Percentiles rank a stretch among this genome's conserved stretches.
phyloP scores from a whole-genome alignment of 129 eudicot genomes.

The Glebionis coronaria region DNA sequence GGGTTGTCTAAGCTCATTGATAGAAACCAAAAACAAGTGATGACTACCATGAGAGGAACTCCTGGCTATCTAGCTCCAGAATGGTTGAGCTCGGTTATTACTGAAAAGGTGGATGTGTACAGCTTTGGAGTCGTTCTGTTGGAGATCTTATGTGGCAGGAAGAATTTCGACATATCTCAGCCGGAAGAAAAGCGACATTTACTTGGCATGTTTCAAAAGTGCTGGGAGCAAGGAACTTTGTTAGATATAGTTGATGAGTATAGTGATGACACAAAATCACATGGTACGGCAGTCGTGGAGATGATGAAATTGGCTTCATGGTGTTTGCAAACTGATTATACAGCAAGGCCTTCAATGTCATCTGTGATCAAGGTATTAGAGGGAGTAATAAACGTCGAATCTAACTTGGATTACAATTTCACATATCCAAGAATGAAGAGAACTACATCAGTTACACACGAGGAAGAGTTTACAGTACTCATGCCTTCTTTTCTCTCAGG shows the following conservation, averaged over 20 bases:
- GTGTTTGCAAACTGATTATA: slow-evolving; percentile 31
- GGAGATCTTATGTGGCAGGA: slow-evolving; percentile 34
- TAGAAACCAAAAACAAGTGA: slow-evolving; percentile 25
- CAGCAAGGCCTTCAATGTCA: slow-evolving; percentile 38
- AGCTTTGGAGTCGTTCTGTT: slow-evolving; percentile 35
- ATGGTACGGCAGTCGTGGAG: slow-evolving; percentile 11
- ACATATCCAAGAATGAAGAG: slow-evolving; percentile 16
- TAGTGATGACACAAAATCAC: slow-evolving; percentile 6
- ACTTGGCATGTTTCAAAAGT: slow-evolving; percentile 22
- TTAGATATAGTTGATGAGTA: slow-evolving; percentile 17
- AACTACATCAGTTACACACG: not conserved
- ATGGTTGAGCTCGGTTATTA: slow-evolving; percentile 18
- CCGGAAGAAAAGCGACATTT: slow-evolving; percentile 30
- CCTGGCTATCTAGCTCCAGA: slow-evolving; percentile 40
- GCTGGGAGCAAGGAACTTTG: slow-evolving; percentile 19
- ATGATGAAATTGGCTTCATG: slow-evolving; percentile 40
- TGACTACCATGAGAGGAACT: slow-evolving; percentile 38
- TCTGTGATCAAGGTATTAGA: slow-evolving; percentile 26
- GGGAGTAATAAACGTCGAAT: slow-evolving; percentile 25
- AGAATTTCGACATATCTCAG: slow-evolving; percentile 21
- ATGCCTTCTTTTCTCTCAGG: slow-evolving; percentile 21
- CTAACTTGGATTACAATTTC: slow-evolving; percentile 29
- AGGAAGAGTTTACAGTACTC: not conserved
- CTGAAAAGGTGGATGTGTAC: slow-evolving; percentile 34
- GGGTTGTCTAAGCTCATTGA: slow-evolving; percentile 36